Evolutionary conservation across 495 filamentous ascomycete genomes (phyloP).

Genomic region (Daldinia decipiens): DNA sequence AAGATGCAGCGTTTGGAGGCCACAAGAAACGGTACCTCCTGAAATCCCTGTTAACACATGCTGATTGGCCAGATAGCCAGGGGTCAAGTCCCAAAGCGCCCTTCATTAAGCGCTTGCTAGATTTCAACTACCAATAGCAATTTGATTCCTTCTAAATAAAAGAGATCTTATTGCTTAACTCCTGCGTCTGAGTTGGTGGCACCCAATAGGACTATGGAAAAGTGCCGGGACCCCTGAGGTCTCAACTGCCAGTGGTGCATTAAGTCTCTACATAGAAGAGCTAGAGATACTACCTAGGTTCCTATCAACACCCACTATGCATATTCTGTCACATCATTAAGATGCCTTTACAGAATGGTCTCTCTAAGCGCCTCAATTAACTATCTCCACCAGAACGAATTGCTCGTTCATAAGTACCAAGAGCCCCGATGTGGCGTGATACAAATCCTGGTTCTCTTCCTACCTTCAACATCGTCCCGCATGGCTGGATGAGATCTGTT

Average conservation of each 20-base stretch:
- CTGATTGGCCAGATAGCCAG: slow-evolving; percentile 43
- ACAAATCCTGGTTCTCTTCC: slow-evolving; percentile 37
- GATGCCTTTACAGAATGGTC: slow-evolving; percentile 14
- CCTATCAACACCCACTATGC: slow-evolving; percentile 28
- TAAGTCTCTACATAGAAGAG: slow-evolving; percentile 18
- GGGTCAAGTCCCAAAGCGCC: slow-evolving; percentile 38
- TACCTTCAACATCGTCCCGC: slow-evolving; percentile 20
- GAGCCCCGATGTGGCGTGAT: slow-evolving; percentile 41
- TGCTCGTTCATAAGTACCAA: slow-evolving; percentile 39
- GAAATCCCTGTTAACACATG: slow-evolving; percentile 26
- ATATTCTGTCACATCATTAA: slow-evolving; percentile 36
- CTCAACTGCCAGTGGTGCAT: slow-evolving; percentile 42
- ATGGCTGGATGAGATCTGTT: slow-evolving; percentile 42
- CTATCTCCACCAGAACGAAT: slow-evolving; percentile 12
- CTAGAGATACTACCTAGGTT: slow-evolving; percentile 15
- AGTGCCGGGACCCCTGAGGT: slow-evolving; percentile 36
- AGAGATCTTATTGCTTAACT: slow-evolving; percentile 37
- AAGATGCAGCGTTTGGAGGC: slow-evolving; percentile 32
- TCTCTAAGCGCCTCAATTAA: slow-evolving; percentile 32
- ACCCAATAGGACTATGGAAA: slow-evolving; percentile 32
- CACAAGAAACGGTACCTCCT: slow-evolving; percentile 23
- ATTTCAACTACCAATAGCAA: slow-evolving; percentile 37
- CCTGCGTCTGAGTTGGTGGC: slow-evolving; percentile 24
- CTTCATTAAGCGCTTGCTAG: slow-evolving; percentile 44
- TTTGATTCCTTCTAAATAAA: slow-evolving; percentile 36